Evolutionary conservation across 2,329 filamentous ascomycete species (phyloP).

Genomic region (Fusarium torulosum): DNA sequence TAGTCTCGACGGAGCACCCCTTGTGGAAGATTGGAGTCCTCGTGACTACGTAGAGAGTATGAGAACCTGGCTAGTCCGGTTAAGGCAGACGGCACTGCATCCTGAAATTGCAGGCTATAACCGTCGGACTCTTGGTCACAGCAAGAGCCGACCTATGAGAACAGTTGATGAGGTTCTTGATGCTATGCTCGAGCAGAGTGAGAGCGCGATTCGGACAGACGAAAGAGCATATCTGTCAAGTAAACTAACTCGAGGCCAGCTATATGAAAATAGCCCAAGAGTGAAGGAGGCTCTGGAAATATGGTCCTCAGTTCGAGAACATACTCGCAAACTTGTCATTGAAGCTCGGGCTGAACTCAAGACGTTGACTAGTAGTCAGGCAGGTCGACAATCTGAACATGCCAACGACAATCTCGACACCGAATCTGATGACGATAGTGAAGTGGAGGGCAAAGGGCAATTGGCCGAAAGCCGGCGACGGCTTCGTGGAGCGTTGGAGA

Average conservation of each 20-base stretch:
- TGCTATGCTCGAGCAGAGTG: conserved; percentile 90
- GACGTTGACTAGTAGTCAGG: conserved; percentile 56
- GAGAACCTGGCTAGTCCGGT: conserved; percentile 80
- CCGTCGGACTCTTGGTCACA: conserved; percentile 71
- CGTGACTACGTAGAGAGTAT: conserved; percentile 77
- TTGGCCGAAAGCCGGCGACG: conserved; percentile 71
- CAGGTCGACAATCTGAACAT: conserved; percentile 7
- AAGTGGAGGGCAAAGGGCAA: conserved; percentile 55
- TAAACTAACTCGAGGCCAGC: conserved; percentile 78
- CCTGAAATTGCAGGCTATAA: conserved; percentile 81
- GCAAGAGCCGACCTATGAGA: conserved; percentile 74
- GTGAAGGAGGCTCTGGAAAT: conserved; percentile 76
- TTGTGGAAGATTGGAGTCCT: conserved; percentile 72
- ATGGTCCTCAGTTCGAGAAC: conserved; percentile 71
- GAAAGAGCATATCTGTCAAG: conserved; percentile 75
- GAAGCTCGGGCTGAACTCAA: conserved; percentile 74
- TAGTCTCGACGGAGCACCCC: conserved; percentile 71
- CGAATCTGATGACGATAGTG: conserved; percentile 53
- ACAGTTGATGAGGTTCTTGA: conserved; percentile 90
- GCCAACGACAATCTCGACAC: conserved; percentile 20
- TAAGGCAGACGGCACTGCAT: conserved; percentile 88
- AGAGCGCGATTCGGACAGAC: conserved; percentile 73
- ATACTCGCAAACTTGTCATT: conserved; percentile 65
- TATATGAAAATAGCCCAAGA: conserved; percentile 79
- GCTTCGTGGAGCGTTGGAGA: conserved; percentile 79